phyloP scores from a whole-genome alignment of 2,329 filamentous ascomycete species.

The Leptodontidium sp. region DNA sequence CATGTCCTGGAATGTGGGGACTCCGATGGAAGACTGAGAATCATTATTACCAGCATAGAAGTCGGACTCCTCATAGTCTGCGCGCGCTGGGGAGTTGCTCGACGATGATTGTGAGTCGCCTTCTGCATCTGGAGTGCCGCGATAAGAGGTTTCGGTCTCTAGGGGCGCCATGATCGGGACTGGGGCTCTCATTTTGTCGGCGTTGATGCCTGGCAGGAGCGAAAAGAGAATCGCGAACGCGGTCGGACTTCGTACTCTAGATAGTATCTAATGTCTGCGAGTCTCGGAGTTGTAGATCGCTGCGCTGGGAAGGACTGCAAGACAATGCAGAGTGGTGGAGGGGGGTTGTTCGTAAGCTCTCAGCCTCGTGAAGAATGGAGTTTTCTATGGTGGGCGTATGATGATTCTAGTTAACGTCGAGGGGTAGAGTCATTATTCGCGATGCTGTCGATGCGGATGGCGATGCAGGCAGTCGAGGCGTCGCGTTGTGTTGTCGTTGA shows the following conservation, averaged over 20 bases:
- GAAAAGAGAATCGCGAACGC: constrained; percentile 10
- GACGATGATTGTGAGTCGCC: constrained; percentile 55
- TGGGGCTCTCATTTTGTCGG: constrained; percentile 41
- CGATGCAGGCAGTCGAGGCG: background rate
- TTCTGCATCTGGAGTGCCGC: constrained; percentile 42
- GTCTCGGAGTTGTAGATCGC: background rate
- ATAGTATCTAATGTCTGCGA: background rate
- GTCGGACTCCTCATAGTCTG: constrained; percentile 90
- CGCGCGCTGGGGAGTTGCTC: constrained; percentile 77
- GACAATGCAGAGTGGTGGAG: constrained; percentile 10
- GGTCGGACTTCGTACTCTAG: background rate
- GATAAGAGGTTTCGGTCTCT: constrained; percentile 39
- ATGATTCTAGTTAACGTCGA: constrained; percentile 8
- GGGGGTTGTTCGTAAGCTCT: constrained; percentile 24
- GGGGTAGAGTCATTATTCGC: background rate
- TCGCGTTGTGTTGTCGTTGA: constrained; percentile 16
- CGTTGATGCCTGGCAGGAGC: constrained; percentile 1
- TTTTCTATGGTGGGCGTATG: constrained; percentile 2
- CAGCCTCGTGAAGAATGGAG: constrained; percentile 29
- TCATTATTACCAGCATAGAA: constrained; percentile 91
- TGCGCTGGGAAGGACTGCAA: constrained; percentile 7
- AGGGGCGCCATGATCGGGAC: constrained; percentile 39
- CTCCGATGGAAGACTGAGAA: constrained; percentile 88
- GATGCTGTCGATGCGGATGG: constrained; percentile 9
- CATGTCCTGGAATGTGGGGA: constrained; percentile 79